Evolutionary conservation across 1,284 basidiomycete species (phyloP), one percentile per base, ranked within the genome.

Genomic region (Cystobasidium pallidum): DNA sequence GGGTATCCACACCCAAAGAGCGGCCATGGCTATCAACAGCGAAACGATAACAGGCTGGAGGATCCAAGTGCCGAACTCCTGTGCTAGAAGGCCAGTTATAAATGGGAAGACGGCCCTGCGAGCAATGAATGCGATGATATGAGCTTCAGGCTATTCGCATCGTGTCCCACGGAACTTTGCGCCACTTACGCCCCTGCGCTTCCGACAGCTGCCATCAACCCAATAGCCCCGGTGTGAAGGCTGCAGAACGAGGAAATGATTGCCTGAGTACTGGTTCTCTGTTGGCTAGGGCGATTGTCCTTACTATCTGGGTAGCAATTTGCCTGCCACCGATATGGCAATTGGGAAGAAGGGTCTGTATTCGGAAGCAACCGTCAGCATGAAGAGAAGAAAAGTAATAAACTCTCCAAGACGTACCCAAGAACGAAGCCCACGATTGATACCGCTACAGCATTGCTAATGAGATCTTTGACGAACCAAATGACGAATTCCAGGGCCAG

Each of bases 381-480:
- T 24, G 8, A 39, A 8, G 15, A 84, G 71, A 88, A 86, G 0
- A 88, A 88, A 77, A 87, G 89, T 82, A 88, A 86, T 0, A 88
- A 30, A 34, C 24, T 8, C 4, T n/a, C 7, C 17, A 30, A n/a
- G 3, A 62, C 30, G n/a, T 28, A 88, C 0, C 84, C 84, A 17
- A 86, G 73, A 32, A 87, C 76, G 30, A 87, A 74, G 21, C 86
- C 88, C 63, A 88, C 82, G 32, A 88, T 78, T 0, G 85, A 83
- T 19, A 88, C 83, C 3, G 86, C 85, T 3, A 87, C 80, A 1
- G 85, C 87, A 49, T 86, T 85, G 28, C 84, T 85, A 45, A 87
- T 80, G 47, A 88, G 79, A 3, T 83, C 84, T 0, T 86, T 86
- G 1, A 86, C 85, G 28, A 86, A 81, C 87, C 87, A 88, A 36